Evolutionary conservation across 495 filamentous ascomycete species (phyloP).

Genomic region (Penicillium coprophilum): DNA sequence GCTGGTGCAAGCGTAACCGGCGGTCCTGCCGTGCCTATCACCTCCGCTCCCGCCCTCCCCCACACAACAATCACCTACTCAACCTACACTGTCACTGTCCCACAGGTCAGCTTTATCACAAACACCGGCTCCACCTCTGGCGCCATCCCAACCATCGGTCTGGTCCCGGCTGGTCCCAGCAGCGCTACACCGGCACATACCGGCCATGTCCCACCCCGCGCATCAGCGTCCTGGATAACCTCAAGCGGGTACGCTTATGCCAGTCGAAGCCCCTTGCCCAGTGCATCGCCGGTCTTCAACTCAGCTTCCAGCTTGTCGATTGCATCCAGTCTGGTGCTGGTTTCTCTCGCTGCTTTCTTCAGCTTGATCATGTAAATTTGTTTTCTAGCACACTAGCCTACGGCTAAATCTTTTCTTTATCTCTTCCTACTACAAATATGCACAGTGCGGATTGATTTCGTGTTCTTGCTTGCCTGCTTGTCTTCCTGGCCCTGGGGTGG

Average conservation of each 20-base stretch:
- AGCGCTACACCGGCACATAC: constrained; percentile 23
- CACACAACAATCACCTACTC: constrained; percentile 63
- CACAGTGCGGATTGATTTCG: background rate
- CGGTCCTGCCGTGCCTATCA: constrained; percentile 35
- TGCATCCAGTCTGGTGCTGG: constrained; percentile 21
- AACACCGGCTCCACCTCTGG: constrained; percentile 45
- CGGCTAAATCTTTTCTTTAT: background rate
- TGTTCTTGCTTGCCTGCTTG: background rate
- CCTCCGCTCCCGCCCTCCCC: constrained; percentile 38
- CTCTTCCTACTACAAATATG: background rate
- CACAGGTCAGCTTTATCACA: constrained; percentile 72
- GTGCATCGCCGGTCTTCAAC: constrained; percentile 22
- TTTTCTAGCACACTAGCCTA: background rate
- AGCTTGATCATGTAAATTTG: constrained; percentile 20
- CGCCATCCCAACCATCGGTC: constrained; percentile 48
- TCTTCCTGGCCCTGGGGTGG: background rate
- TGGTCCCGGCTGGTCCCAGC: constrained; percentile 26
- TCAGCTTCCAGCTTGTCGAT: constrained; percentile 20
- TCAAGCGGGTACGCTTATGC: constrained; percentile 8
- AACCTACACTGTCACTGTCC: constrained; percentile 66
- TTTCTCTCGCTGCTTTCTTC: constrained; percentile 21
- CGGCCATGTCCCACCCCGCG: constrained; percentile 23
- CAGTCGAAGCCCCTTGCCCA: constrained; percentile 15
- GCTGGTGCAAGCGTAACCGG: constrained; percentile 15
- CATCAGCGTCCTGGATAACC: constrained; percentile 15